Percentiles rank a stretch among this genome's conserved stretches.
Conservation (phyloP, 2,329 filamentous ascomycete species). For the Cladophialophora bantiana region DNA sequence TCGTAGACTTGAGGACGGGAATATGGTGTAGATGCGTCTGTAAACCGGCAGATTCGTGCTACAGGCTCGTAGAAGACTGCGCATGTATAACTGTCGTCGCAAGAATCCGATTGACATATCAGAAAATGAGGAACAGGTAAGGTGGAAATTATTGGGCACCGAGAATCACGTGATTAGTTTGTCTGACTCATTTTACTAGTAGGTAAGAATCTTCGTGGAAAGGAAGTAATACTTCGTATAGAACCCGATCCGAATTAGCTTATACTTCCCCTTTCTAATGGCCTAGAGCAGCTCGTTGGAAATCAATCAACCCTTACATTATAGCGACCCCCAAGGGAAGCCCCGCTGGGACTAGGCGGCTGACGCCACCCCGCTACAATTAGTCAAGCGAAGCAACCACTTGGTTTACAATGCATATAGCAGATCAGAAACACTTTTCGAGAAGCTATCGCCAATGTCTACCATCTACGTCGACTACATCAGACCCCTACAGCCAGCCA, state of each 20-base stretch:
- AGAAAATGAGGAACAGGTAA: constrained; percentile 1
- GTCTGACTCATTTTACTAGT: constrained; percentile 5
- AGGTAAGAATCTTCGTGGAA: too few species aligned
- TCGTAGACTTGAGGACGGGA: background rate
- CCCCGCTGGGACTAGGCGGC: background rate
- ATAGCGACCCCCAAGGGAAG: background rate
- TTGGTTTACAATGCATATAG: background rate
- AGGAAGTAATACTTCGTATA: too few species aligned
- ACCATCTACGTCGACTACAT: constrained; percentile 6
- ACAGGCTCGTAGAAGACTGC: constrained; percentile 12
- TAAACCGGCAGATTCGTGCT: background rate
- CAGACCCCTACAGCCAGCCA: background rate
- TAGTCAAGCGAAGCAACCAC: background rate
- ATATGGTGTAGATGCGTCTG: background rate
- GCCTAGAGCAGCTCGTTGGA: background rate
- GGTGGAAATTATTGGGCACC: constrained; percentile 1
- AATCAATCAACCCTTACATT: too few species aligned
- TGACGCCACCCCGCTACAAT: background rate
- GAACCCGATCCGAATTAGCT: background rate
- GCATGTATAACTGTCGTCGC: constrained; percentile 9
- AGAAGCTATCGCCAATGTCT: constrained; percentile 8
- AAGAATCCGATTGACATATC: background rate
- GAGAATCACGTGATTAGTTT: background rate
- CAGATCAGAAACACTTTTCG: constrained; percentile 1
- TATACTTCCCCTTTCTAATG: background rate